Base-by-base conservation (phyloP, 768 basidiomycete genomes). In the Lentinula edodes region DNA sequence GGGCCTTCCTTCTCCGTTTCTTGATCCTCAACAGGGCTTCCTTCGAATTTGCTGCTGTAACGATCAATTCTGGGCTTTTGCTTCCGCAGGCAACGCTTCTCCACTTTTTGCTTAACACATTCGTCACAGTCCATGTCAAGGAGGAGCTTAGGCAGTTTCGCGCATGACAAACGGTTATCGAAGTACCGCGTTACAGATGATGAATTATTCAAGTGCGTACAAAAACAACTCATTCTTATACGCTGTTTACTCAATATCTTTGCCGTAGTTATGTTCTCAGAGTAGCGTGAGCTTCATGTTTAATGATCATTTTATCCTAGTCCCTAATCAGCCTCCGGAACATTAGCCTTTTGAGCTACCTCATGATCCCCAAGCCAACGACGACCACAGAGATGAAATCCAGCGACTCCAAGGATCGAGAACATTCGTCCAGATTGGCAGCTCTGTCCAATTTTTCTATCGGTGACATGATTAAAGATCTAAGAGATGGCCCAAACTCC, bases 101-200 rank as follows among this genome's bases (percentile, higher is more conserved):
- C 20, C 15, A 34, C 16, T n/a, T 6, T 32, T 18, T 15, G 48
- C 8, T 3, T 6, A 16, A 41, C 36, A 43, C 50, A 51, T 20
- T 43, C 9, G 43, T 23, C 28, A 45, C 64, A 65, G 65, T 66
- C 69, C 65, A 84, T 90, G 87, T 90, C 91, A 63, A 84, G 82
- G 74, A 83, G 90, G 71, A 93, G 91, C 78, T 83, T 87, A 75
- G 83, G 83, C 66, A 86, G 89, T 73, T 77, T 75, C 66, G 80
- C 86, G 63, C 87, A 89, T 65, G 86, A 90, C 71, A 84, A 83
- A 74, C 85, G 90, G 63, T 63, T 89, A 64, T 88, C 89, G 65
- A 88, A 87, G 71, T 83, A 90, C 75, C 83, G 87, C 64, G 85
- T 93, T 55, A 84, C 88, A 32, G 92, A 94, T 67, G 91, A 93